Base-by-base conservation (phyloP, 1,139 yeast genomes). In the Nadsonia commutata region DNA sequence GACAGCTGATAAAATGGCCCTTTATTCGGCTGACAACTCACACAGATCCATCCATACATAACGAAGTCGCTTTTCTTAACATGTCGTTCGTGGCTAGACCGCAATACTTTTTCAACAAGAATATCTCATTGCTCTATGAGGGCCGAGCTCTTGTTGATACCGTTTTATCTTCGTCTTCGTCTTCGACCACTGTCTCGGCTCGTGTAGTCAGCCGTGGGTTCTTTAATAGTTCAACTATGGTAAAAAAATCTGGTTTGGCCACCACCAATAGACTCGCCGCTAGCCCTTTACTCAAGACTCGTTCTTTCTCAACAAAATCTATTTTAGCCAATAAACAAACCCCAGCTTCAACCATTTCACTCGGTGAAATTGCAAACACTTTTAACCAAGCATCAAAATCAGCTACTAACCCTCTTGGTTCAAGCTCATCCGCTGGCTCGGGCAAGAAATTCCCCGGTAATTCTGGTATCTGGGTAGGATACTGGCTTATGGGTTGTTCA, bases 401-500 rank as follows among this genome's bases (percentile, higher is more conserved):
- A 4, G 33, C 33, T 16, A 27, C 9, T 13, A 16, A 16, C 13
- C 33, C 33, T 16, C 9, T 27, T 9, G 3, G 13, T 27, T 13
- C 16, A 4, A n/a, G n/a, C n/a, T n/a, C n/a, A n/a, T n/a, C n/a
- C n/a, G n/a, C n/a, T n/a, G n/a, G n/a, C n/a, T n/a, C n/a, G n/a
- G 16, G 16, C n/a, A 27, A 27, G 16, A 50, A 54, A 17, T 42
- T 55, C 19, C 62, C 62, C 2, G 51, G 55, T 19, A 56, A 55
- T 46, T 54, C 60, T 18, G 52, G 57, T 43, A 58, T 56, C 36
- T 48, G 52, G 11, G 90, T 84, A 4, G 96, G 95, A 0, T 83
- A 81, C 58, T 82, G 97, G 88, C 71, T 94, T 43, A 64, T 90
- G 17, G 93, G 94, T n/a, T 80, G 94, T 1, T 83, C 97, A 1